Percentiles rank a stretch among this genome's conserved stretches.
Evolutionary conservation across 306 rosid species (phyloP).

Genomic region (Geum urbanum): DNA sequence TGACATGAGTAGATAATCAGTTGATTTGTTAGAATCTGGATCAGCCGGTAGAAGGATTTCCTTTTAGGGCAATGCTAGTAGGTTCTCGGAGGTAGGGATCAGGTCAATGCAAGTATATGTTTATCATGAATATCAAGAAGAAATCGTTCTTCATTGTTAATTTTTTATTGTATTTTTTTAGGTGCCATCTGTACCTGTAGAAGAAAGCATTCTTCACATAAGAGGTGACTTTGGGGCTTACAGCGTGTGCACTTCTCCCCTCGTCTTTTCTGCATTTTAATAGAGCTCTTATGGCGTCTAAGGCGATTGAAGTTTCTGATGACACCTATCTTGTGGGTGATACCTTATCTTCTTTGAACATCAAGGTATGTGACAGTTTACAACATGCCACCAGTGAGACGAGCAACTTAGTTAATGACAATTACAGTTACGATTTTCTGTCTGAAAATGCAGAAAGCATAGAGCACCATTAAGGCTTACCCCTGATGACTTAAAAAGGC

Average conservation of each 20-base stretch:
- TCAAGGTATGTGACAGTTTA: conserved; percentile 48
- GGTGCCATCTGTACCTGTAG: conserved; percentile 42
- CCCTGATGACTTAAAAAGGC: conserved; percentile 19
- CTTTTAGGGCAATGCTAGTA: neutral
- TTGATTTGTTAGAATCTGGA: no score
- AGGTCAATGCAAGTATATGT: neutral
- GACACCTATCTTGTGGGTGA: conserved; percentile 55
- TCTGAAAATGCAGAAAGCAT: conserved; percentile 71
- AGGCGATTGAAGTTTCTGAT: conserved; percentile 56
- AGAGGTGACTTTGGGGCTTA: conserved; percentile 68
- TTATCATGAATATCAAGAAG: neutral
- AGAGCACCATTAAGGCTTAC: conserved; percentile 28
- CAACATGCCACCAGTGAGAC: conserved; percentile 56
- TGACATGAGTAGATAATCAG: no score
- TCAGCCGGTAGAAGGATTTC: neutral
- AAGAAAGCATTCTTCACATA: conserved; percentile 46
- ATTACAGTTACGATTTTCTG: conserved; percentile 51
- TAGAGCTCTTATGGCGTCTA: conserved; percentile 48
- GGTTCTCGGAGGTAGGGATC: neutral
- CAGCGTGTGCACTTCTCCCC: conserved; percentile 69
- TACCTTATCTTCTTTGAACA: conserved; percentile 43
- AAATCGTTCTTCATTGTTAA: neutral
- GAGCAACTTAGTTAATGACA: conserved; percentile 43
- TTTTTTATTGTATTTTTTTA: conserved; percentile 30
- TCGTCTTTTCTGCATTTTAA: conserved; percentile 73